Evolutionary conservation across 495 filamentous ascomycete genomes (phyloP).

Genomic region (Platismatia glauca): DNA sequence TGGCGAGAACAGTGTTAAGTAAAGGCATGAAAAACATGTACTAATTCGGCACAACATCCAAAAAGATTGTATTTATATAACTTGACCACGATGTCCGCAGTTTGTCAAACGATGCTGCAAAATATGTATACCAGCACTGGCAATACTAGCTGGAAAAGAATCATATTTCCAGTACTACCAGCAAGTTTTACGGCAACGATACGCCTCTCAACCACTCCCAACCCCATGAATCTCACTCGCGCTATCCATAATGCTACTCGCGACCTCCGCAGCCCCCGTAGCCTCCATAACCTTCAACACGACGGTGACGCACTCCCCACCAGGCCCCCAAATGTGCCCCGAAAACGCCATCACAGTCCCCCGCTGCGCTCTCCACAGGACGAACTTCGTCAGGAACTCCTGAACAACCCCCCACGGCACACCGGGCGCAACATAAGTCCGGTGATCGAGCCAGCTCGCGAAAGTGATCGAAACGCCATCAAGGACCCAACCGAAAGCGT

Average conservation of each 20-base stretch:
- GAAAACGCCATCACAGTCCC: neutral
- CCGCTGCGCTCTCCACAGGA: neutral
- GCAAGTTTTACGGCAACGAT: neutral
- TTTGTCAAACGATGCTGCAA: neutral
- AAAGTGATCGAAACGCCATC: neutral
- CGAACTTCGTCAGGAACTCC: neutral
- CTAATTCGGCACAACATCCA: neutral
- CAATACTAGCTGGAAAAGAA: neutral
- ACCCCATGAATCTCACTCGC: neutral
- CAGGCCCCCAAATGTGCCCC: neutral
- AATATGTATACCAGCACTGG: neutral
- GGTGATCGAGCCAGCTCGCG: neutral
- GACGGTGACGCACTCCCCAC: neutral
- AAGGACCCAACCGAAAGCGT: neutral
- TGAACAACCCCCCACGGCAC: conserved; percentile 1
- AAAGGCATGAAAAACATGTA: neutral
- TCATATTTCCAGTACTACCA: neutral
- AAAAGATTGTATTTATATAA: neutral
- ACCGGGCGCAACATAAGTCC: neutral
- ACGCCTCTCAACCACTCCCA: neutral
- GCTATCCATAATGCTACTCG: neutral
- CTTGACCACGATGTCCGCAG: neutral
- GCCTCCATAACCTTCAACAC: neutral
- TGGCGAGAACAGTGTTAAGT: neutral
- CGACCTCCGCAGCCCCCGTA: neutral